Conservation (phyloP, 2,329 filamentous ascomycete species). For the Alternaria arborescens region DNA sequence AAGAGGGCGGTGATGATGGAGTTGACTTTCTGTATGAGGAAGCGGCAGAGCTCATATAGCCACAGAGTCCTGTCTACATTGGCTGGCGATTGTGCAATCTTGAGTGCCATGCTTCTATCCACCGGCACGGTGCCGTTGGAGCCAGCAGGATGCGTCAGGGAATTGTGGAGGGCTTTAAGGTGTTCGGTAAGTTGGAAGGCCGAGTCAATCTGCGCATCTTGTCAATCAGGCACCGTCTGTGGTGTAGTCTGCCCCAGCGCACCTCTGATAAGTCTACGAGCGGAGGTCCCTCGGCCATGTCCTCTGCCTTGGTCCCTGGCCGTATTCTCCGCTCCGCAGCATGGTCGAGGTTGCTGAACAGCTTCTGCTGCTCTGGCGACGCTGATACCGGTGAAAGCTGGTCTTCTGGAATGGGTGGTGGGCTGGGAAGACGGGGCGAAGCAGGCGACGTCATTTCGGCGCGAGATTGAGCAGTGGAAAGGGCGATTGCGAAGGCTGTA, state of each 20-base stretch:
- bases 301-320: slow-evolving; percentile 86
- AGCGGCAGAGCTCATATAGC: slow-evolving; percentile 97
- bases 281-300: slow-evolving; percentile 93
- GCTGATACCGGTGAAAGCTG: slow-evolving; percentile 81
- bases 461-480: not conserved
- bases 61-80: slow-evolving; percentile 87
- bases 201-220: slow-evolving; percentile 78
- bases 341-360: slow-evolving; percentile 68
- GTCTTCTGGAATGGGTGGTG: slow-evolving; percentile 92
- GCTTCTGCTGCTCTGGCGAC: slow-evolving; percentile 66
- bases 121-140: slow-evolving; percentile 72
- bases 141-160: slow-evolving; percentile 71
- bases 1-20: slow-evolving; percentile 91
- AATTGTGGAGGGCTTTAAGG: slow-evolving; percentile 87
- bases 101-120: slow-evolving; percentile 75
- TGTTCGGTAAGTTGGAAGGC: slow-evolving; percentile 98
- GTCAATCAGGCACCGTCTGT: slow-evolving; percentile 27
- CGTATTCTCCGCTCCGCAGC: slow-evolving; percentile 86
- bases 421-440: slow-evolving; percentile 91
- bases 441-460: slow-evolving; percentile 47
- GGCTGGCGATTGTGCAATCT: slow-evolving; percentile 80
- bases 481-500: not conserved
- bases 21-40: slow-evolving; percentile 94
- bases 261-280: slow-evolving; percentile 87
- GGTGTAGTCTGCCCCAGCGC: slow-evolving; percentile 35